Conservation (phyloP, 441 rosid species). For the Jatropha multifida region DNA sequence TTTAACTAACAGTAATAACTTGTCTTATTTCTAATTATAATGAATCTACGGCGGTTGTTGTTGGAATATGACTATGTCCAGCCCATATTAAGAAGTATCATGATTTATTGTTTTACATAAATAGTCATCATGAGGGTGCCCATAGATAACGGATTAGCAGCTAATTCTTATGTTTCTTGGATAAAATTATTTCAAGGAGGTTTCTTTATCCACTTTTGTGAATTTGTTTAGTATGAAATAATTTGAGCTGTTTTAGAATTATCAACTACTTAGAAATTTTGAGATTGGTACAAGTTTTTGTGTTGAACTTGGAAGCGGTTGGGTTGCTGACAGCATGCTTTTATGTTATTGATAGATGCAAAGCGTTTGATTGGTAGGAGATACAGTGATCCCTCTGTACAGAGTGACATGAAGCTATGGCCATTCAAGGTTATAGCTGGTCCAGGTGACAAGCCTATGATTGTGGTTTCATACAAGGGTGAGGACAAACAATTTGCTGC, state of each 20-base stretch:
- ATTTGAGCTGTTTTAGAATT: background rate
- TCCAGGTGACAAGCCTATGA: slow-evolving; percentile 70
- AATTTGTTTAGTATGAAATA: background rate
- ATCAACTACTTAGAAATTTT: background rate
- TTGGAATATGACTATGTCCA: too few species aligned
- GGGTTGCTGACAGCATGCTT: background rate
- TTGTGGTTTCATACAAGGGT: slow-evolving; percentile 57
- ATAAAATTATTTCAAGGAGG: background rate
- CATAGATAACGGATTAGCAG: background rate
- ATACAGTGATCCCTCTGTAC: slow-evolving; percentile 56
- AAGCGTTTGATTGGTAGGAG: slow-evolving; percentile 77
- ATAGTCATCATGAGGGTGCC: too few species aligned
- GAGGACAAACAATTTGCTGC: slow-evolving; percentile 56
- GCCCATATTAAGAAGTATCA: too few species aligned
- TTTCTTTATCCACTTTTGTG: background rate
- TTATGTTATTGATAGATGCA: slow-evolving; percentile 43
- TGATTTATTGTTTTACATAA: too few species aligned
- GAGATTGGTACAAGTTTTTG: background rate
- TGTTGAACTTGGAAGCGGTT: background rate
- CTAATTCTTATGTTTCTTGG: background rate
- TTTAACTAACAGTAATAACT: too few species aligned
- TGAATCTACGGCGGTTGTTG: too few species aligned
- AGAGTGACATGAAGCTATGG: slow-evolving; percentile 59
- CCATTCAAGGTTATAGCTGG: slow-evolving; percentile 70
- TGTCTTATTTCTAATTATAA: too few species aligned